Conservation (phyloP, 305 asterid genomes). For the Lippia alba region DNA sequence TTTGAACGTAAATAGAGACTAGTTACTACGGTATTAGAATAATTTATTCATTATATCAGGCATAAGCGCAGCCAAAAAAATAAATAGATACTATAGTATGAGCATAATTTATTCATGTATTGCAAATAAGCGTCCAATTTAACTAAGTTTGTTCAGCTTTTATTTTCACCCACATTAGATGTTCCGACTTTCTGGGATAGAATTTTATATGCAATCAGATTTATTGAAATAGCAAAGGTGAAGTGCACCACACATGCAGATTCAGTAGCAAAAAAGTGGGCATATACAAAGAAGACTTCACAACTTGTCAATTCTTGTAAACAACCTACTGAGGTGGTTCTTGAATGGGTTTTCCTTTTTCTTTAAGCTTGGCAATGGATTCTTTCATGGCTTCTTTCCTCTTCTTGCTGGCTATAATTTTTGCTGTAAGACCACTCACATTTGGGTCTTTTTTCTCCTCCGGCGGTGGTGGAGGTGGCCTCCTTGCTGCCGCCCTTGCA, state of each 20-base stretch:
- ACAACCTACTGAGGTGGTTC: conserved; percentile 46
- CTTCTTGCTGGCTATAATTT: conserved; percentile 83
- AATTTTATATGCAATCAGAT: not conserved
- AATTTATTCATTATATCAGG: too few species aligned
- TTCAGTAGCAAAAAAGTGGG: conserved; percentile 3
- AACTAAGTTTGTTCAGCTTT: not conserved
- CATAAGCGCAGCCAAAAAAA: too few species aligned
- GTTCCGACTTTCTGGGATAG: not conserved
- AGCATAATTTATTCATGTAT: too few species aligned
- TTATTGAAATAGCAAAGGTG: not conserved
- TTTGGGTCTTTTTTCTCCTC: conserved; percentile 82
- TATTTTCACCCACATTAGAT: not conserved
- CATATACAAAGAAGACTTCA: not conserved
- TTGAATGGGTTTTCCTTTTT: conserved; percentile 56
- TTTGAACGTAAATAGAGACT: too few species aligned
- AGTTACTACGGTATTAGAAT: too few species aligned
- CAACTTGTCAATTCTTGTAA: not conserved
- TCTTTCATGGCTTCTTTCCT: conserved; percentile 91
- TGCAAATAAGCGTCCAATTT: too few species aligned
- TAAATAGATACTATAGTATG: too few species aligned
- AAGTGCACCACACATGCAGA: not conserved
- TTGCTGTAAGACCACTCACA: conserved; percentile 66
- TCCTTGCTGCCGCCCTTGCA: conserved; percentile 67
- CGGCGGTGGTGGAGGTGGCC: conserved; percentile 86
- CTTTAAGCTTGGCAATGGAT: conserved; percentile 57